A percentile compares a stretch with the other conserved stretches of the same genome.
Conservation (phyloP, 148 eudicot genomes). For the Vaccinium macrocarpon region DNA sequence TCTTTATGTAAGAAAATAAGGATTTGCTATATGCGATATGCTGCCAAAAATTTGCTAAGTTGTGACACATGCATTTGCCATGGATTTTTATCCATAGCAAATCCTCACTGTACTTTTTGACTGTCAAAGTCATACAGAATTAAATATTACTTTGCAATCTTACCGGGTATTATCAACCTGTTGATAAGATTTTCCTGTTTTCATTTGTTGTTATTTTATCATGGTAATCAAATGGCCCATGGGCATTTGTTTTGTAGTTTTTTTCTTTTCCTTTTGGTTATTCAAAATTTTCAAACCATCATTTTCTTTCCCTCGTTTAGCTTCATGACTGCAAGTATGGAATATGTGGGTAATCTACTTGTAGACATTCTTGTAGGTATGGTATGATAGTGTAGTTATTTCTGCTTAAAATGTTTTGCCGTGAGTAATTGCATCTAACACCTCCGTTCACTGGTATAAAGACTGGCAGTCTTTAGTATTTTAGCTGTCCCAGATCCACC, state of each 20-base stretch:
- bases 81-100: background rate
- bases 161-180: background rate
- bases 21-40: background rate
- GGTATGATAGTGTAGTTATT: background rate
- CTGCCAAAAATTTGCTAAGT: background rate
- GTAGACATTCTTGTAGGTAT: background rate
- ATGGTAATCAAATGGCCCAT: background rate
- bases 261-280: background rate
- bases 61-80: background rate
- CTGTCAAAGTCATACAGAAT: background rate
- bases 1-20: background rate
- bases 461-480: background rate
- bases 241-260: background rate
- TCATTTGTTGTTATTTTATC: background rate
- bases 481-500: background rate
- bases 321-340: background rate
- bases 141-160: background rate
- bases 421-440: background rate
- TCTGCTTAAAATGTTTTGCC: background rate
- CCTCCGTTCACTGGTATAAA: too few relatives aligned
- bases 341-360: background rate
- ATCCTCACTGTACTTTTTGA: background rate
- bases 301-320: background rate
- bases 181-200: background rate
- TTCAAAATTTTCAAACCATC: background rate